These are phyloP conservation scores for Paracamarosporium sp. DNA, from an alignment of 2,329 filamentous ascomycete genomes.

Conservation along the genomic window DNA sequence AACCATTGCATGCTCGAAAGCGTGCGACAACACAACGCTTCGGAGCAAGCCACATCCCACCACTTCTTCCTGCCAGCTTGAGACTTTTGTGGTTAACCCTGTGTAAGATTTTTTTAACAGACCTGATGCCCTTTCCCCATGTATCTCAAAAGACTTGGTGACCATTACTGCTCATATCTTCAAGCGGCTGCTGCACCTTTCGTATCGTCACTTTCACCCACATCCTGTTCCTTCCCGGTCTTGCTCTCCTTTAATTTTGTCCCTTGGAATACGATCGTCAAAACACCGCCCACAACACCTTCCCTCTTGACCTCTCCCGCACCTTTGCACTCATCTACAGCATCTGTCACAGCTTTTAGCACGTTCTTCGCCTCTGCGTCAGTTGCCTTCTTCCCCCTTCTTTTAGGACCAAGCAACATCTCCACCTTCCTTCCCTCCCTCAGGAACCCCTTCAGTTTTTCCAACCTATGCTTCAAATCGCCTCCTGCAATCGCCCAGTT, in stretches of 20 bases:
- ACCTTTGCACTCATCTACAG: conserved; percentile 47
- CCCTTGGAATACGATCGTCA: conserved; percentile 43
- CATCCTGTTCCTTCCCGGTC: conserved; percentile 1
- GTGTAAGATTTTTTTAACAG: no score
- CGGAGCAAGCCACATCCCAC: background rate
- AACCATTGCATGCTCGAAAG: background rate
- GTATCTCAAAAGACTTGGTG: no score
- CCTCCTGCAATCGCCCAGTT: conserved; percentile 84
- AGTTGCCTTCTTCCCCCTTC: conserved; percentile 65
- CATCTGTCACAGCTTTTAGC: conserved; percentile 58
- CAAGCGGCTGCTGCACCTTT: background rate
- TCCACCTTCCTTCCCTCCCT: conserved; percentile 78
- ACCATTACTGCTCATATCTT: no score
- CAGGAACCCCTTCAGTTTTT: conserved; percentile 70
- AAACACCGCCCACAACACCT: conserved; percentile 35
- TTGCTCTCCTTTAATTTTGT: conserved; percentile 21
- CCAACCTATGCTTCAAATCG: conserved; percentile 69
- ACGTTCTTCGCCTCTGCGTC: conserved; percentile 64
- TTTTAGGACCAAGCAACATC: conserved; percentile 73
- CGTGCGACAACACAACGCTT: background rate
- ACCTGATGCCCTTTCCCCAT: no score
- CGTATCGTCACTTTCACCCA: background rate
- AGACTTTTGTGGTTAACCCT: no score
- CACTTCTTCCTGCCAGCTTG: background rate
- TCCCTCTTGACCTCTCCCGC: conserved; percentile 34